These are phyloP conservation scores for Medicago ruthenica DNA, from an alignment of 306 rosid genomes.

Conservation along the genomic window DNA sequence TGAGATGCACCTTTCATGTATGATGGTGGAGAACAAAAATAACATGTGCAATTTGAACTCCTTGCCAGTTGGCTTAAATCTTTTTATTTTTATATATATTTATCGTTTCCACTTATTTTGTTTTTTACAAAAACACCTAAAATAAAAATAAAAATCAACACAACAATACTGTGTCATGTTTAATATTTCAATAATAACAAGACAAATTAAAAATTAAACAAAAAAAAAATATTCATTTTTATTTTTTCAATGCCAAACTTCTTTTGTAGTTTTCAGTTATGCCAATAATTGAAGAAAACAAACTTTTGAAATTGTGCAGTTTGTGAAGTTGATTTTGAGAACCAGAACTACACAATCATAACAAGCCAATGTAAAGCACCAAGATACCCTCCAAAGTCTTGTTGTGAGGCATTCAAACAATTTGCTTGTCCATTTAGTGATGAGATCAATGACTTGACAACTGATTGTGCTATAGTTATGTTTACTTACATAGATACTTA, in stretches of 20 bases:
- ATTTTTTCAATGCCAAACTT: not conserved
- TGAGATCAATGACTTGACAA: conserved; percentile 52
- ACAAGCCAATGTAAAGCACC: conserved; percentile 97
- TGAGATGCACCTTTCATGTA: conserved; percentile 37
- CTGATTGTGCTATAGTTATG: conserved; percentile 73
- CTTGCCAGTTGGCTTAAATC: too few relatives aligned
- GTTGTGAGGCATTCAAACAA: conserved; percentile 83
- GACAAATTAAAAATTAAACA: too few relatives aligned
- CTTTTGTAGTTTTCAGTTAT: not conserved
- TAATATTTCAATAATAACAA: too few relatives aligned
- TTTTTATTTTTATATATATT: too few relatives aligned
- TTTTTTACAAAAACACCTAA: too few relatives aligned
- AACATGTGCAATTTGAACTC: too few relatives aligned
- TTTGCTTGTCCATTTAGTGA: conserved; percentile 70
- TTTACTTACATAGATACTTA: conserved; percentile 86
- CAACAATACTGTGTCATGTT: too few relatives aligned
- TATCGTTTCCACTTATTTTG: not conserved
- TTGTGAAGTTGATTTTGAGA: conserved; percentile 67
- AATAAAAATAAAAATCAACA: too few relatives aligned
- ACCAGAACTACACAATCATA: conserved; percentile 73
- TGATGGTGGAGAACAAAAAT: conserved; percentile 6
- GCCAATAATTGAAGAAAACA: not conserved
- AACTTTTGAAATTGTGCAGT: conserved; percentile 48
- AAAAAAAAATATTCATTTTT: not conserved
- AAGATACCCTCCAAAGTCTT: conserved; percentile 59